phyloP scores from a whole-genome alignment of 179 eudicot genomes.

The Patellifolia procumbens region DNA sequence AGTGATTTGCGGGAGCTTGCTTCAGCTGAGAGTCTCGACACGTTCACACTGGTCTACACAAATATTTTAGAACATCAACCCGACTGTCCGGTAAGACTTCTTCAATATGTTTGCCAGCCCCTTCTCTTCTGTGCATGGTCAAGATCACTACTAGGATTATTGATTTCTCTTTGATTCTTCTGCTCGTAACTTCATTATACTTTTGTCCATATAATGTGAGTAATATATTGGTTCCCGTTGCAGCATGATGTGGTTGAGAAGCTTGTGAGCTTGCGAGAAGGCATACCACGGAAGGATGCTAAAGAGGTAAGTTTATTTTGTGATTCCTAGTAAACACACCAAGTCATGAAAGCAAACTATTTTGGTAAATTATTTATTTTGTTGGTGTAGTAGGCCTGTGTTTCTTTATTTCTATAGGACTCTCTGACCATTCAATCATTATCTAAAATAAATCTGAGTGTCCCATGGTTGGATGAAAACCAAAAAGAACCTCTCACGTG shows the following conservation, averaged over 20 bases:
- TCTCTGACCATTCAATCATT: background rate
- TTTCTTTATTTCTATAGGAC: background rate
- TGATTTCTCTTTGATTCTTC: background rate
- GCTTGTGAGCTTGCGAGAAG: conserved; percentile 88
- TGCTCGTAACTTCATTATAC: background rate
- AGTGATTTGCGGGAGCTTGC: conserved; percentile 95
- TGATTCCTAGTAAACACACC: background rate
- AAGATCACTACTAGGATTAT: background rate
- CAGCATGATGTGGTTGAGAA: conserved; percentile 96
- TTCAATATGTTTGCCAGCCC: conserved; percentile 2
- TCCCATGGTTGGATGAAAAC: background rate
- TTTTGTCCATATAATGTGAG: background rate
- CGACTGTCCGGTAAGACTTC: conserved; percentile 85
- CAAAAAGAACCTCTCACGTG: background rate
- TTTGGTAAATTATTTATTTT: too few relatives aligned
- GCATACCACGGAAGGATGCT: conserved; percentile 95
- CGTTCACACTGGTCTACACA: conserved; percentile 95
- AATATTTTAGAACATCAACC: conserved; percentile 96
- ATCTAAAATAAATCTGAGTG: background rate
- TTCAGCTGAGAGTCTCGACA: conserved; percentile 95
- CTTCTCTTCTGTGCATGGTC: background rate
- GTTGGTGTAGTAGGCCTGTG: background rate
- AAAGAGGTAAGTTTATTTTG: conserved; percentile 64
- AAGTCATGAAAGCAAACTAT: background rate
- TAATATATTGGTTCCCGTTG: conserved; percentile 19